These are phyloP conservation scores for Geosmithia flava DNA, from an alignment of 2,329 filamentous ascomycete species.

Conservation along the genomic window DNA sequence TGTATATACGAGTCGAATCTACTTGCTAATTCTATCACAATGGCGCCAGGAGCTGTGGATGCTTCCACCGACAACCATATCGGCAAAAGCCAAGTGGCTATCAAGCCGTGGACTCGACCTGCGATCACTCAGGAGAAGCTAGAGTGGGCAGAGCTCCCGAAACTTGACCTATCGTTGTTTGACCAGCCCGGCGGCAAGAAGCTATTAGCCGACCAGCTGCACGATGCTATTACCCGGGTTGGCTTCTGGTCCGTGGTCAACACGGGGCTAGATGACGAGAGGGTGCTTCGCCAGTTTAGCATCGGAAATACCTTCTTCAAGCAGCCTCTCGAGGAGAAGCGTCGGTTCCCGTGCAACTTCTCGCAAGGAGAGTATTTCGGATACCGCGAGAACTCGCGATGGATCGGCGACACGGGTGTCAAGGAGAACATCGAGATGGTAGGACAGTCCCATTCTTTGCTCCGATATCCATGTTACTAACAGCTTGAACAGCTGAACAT, in stretches of 20 bases:
- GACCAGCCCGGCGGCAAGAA: conserved; percentile 36
- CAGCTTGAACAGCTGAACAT: conserved; percentile 38
- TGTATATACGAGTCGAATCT: too few species aligned
- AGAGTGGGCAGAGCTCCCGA: conserved; percentile 39
- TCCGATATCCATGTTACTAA: background rate
- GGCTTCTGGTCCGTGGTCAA: conserved; percentile 44
- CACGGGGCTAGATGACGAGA: conserved; percentile 36
- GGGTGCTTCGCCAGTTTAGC: conserved; percentile 40
- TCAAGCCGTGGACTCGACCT: conserved; percentile 12
- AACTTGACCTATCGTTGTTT: conserved; percentile 35
- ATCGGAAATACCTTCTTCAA: conserved; percentile 39
- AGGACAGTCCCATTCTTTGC: background rate
- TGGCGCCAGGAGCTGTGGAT: background rate
- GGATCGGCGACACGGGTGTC: background rate
- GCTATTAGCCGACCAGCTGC: conserved; percentile 34
- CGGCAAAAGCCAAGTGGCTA: background rate
- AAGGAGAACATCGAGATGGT: background rate
- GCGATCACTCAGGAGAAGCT: conserved; percentile 12
- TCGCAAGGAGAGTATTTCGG: conserved; percentile 35
- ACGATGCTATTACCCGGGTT: conserved; percentile 28
- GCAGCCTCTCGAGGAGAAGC: conserved; percentile 29
- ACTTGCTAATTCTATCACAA: background rate
- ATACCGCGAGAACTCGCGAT: conserved; percentile 14
- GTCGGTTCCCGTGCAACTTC: conserved; percentile 29
- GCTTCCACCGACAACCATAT: background rate